A percentile compares a stretch with the other conserved stretches of the same genome.
Conservation (phyloP, 352 stramenopile genomes). For the Globisporangium rhizosaccharum region DNA sequence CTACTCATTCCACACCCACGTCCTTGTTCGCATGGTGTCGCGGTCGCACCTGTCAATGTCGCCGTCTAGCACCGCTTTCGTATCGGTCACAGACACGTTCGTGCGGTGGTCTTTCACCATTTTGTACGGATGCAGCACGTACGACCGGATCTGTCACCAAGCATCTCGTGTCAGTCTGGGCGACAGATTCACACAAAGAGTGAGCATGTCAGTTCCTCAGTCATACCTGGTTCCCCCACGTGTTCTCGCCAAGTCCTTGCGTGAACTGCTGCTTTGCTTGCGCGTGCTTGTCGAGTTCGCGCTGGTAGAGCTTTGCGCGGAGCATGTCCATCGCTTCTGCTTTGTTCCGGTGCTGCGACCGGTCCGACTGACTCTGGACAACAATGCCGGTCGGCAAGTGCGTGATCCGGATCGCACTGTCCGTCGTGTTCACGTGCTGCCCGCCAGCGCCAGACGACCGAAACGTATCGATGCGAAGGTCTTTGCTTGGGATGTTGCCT, state of each 20-base stretch:
- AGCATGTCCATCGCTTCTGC: slow-evolving; percentile 88
- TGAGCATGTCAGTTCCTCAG: slow-evolving; percentile 24
- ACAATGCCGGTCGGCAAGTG: slow-evolving; percentile 93
- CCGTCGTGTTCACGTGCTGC: slow-evolving; percentile 97
- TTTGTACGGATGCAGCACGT: slow-evolving; percentile 97
- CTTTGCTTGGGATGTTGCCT: slow-evolving; percentile 64
- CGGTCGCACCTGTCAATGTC: slow-evolving; percentile 53
- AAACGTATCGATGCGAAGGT: slow-evolving; percentile 94
- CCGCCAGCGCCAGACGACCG: slow-evolving; percentile 90
- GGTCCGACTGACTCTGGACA: slow-evolving; percentile 92
- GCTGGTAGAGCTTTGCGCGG: slow-evolving; percentile 64
- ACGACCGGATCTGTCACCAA: slow-evolving; percentile 92
- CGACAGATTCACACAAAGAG: slow-evolving; percentile 2
- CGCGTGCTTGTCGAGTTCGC: slow-evolving; percentile 52
- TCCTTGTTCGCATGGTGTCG: not conserved
- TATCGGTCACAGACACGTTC: slow-evolving; percentile 86
- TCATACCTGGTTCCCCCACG: slow-evolving; percentile 53
- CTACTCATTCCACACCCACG: not conserved
- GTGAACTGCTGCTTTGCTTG: slow-evolving; percentile 43
- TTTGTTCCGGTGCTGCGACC: slow-evolving; percentile 94
- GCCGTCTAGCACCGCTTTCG: slow-evolving; percentile 88
- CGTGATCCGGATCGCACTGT: slow-evolving; percentile 95
- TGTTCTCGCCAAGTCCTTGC: slow-evolving; percentile 68
- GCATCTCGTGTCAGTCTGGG: not conserved
- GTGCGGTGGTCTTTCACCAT: slow-evolving; percentile 96